Evolutionary conservation across 805 yeast species (phyloP).

Genomic region (Jamesozyma piceae): DNA sequence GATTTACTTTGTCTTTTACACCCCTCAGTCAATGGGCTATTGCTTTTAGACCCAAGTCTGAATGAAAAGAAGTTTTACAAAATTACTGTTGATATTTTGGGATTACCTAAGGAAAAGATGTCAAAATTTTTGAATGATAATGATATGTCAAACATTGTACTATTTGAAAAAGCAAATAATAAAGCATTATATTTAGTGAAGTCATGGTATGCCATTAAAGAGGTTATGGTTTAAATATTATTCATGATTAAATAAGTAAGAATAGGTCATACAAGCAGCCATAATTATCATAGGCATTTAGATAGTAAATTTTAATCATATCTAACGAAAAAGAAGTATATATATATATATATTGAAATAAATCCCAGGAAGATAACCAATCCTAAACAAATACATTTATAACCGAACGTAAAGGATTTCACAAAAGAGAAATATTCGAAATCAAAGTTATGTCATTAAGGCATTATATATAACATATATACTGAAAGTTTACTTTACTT

Average conservation of each 20-base stretch:
- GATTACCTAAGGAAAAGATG: conserved; percentile 5
- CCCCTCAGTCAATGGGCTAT: conserved; percentile 22
- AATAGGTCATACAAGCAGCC: neutral
- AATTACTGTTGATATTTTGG: conserved; percentile 11
- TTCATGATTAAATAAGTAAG: too few relatives aligned
- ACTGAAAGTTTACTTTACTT: too few relatives aligned
- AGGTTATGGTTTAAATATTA: neutral
- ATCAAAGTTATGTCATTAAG: conserved; percentile 1
- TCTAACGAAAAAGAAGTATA: too few relatives aligned
- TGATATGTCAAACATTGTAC: conserved; percentile 1
- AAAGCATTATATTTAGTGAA: conserved; percentile 10
- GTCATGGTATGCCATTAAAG: conserved; percentile 13
- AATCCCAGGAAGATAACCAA: too few relatives aligned
- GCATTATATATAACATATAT: conserved; percentile 1
- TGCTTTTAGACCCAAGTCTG: conserved; percentile 17
- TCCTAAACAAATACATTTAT: too few relatives aligned
- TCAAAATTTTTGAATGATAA: neutral
- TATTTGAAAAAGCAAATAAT: conserved; percentile 10
- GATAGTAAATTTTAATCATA: too few relatives aligned
- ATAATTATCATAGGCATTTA: too few relatives aligned
- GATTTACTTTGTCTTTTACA: conserved; percentile 23
- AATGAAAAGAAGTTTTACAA: conserved; percentile 15
- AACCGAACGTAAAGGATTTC: too few relatives aligned
- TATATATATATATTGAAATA: too few relatives aligned
- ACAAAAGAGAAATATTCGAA: neutral